phyloP scores from a whole-genome alignment of 1,284 basidiomycete species.

The Inonotus obliquus region DNA sequence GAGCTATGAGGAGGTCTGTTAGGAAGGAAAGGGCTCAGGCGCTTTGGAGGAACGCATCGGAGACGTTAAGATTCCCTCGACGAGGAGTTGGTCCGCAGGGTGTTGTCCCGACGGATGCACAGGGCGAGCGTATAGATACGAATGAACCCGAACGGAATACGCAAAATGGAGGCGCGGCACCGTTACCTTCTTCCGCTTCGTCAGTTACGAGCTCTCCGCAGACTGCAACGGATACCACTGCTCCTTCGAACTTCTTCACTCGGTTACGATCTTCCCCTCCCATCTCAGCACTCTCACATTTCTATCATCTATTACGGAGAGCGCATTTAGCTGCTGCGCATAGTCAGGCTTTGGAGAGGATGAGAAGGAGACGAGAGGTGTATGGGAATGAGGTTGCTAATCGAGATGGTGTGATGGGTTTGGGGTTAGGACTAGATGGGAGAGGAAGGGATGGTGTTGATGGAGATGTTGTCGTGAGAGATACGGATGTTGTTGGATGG shows the following conservation, averaged over 20 bases:
- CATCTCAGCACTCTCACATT: conserved; percentile 10
- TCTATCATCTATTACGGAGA: conserved; percentile 15
- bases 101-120: neutral
- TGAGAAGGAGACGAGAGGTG: conserved; percentile 1
- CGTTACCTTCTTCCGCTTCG: conserved; percentile 2
- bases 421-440: neutral
- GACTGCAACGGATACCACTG: neutral
- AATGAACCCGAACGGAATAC: neutral
- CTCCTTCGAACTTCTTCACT: neutral
- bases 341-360: conserved; percentile 14
- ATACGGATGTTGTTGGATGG: conserved; percentile 17
- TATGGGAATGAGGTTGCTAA: conserved; percentile 5
- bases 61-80: conserved; percentile 7
- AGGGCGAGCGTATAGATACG: neutral
- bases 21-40: conserved; percentile 44
- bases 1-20: conserved; percentile 35
- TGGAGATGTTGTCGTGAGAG: neutral
- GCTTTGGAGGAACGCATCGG: conserved; percentile 34
- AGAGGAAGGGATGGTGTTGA: neutral
- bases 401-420: neutral
- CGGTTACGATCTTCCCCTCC: conserved; percentile 3
- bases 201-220: neutral
- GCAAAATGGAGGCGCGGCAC: neutral
- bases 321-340: conserved; percentile 18
- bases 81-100: neutral